A percentile compares a stretch with the other conserved stretches of the same genome.
Conservation (phyloP, 2,329 filamentous ascomycete genomes). For the Onygena corvina region DNA sequence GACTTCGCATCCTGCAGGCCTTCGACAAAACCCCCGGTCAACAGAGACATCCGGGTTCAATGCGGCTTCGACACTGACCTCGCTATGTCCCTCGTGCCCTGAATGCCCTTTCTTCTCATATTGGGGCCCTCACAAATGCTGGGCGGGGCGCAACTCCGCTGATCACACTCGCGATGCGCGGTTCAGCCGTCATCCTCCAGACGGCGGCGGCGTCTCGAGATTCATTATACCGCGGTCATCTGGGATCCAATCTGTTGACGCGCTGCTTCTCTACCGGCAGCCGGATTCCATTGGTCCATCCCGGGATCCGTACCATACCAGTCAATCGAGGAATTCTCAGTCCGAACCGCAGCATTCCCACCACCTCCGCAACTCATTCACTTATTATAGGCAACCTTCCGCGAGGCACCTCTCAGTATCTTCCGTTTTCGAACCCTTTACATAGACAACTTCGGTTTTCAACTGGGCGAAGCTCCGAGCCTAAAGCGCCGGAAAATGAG, state of each 20-base stretch:
- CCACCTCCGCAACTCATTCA: not conserved
- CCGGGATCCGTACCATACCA: not conserved
- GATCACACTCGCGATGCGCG: not conserved
- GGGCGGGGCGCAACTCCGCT: not conserved
- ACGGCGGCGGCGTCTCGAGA: not conserved
- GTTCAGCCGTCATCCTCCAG: not conserved
- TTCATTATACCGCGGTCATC: not conserved
- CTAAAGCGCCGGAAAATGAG: not conserved
- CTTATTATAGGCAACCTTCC: not conserved
- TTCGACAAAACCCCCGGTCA: not conserved
- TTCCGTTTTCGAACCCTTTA: not conserved
- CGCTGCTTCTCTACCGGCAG: not conserved
- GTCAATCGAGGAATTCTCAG: not conserved
- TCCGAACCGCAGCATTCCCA: no score
- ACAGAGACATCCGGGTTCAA: not conserved
- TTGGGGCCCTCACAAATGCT: not conserved
- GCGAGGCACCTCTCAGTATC: not conserved
- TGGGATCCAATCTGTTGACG: not conserved
- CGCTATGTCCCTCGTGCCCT: not conserved
- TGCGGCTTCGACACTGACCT: not conserved
- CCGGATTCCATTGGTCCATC: not conserved
- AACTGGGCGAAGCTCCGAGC: not conserved
- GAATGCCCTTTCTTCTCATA: not conserved
- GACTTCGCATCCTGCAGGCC: not conserved
- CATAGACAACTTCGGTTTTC: not conserved